A percentile compares a stretch with the other conserved stretches of the same genome.
These are phyloP conservation scores for Fusarium xyrophilum DNA, from an alignment of 2,329 filamentous ascomycete species.

Conservation along the genomic window DNA sequence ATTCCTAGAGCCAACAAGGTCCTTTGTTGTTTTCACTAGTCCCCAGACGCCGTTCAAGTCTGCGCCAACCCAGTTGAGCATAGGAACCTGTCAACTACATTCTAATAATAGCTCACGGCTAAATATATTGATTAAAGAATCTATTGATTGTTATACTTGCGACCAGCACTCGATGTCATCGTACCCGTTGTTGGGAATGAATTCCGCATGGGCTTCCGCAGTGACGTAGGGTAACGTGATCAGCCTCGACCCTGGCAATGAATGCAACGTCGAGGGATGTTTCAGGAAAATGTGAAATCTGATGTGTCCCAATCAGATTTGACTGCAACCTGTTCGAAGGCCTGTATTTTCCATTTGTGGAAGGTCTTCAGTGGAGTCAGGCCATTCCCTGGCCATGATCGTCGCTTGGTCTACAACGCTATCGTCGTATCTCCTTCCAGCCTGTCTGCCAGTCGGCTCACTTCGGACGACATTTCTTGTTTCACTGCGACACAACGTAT, in stretches of 20 bases:
- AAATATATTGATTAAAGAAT: no score
- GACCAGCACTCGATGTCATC: neutral
- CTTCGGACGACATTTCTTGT: neutral
- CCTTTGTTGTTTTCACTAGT: neutral
- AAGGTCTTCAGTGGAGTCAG: neutral
- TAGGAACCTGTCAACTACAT: rapidly evolving
- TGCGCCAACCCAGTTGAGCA: neutral
- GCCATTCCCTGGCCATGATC: neutral
- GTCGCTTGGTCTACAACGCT: neutral
- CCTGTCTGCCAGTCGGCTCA: neutral
- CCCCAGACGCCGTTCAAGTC: no score
- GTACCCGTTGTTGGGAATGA: neutral
- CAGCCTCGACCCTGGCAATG: neutral
- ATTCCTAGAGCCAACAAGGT: neutral
- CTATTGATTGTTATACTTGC: neutral
- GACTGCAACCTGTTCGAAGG: neutral
- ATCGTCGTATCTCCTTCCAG: neutral
- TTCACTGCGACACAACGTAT: neutral
- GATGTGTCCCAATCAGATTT: neutral
- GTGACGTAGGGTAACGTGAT: conserved; percentile 5
- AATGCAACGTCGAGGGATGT: neutral
- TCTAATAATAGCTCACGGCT: neutral
- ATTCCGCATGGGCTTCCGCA: neutral
- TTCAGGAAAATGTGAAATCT: neutral
- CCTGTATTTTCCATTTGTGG: neutral